Conservation (phyloP, 1,139 yeast genomes). For the Geotrichum restrictum region DNA sequence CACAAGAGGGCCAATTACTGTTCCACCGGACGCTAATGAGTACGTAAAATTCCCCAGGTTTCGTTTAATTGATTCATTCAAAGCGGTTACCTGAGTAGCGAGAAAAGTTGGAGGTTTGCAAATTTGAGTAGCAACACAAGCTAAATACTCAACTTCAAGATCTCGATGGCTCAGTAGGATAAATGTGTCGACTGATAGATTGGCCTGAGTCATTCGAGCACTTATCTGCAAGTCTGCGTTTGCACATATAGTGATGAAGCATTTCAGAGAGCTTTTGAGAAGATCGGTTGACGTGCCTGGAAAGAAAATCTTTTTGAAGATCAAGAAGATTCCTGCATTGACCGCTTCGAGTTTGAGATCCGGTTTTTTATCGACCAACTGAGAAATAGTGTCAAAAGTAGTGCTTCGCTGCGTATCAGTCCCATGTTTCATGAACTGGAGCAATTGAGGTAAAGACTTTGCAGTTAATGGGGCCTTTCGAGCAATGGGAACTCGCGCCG, state of each 20-base stretch:
- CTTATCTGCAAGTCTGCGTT: not conserved
- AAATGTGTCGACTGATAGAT: not conserved
- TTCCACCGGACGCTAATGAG: not conserved
- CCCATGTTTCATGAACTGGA: not conserved
- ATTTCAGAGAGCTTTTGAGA: not conserved
- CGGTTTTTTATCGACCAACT: not conserved
- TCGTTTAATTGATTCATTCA: not conserved
- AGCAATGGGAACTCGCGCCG: not conserved
- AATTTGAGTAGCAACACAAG: not conserved
- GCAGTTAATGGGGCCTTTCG: not conserved
- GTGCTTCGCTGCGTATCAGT: not conserved
- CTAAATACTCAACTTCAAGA: not conserved
- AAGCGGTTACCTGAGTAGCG: not conserved
- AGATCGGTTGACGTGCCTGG: not conserved
- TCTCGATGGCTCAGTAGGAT: not conserved
- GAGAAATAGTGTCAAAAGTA: not conserved
- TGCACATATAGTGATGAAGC: not conserved
- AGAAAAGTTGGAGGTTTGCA: not conserved
- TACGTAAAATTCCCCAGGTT: not conserved
- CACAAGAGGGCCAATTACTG: not conserved
- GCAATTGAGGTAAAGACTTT: not conserved
- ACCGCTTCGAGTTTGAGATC: not conserved
- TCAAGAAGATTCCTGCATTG: not conserved
- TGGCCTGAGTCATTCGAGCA: not conserved
- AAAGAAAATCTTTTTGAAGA: not conserved